These are phyloP conservation scores for Bondarzewia mesenterica DNA, from an alignment of 1,284 basidiomycete genomes.

Conservation along the genomic window DNA sequence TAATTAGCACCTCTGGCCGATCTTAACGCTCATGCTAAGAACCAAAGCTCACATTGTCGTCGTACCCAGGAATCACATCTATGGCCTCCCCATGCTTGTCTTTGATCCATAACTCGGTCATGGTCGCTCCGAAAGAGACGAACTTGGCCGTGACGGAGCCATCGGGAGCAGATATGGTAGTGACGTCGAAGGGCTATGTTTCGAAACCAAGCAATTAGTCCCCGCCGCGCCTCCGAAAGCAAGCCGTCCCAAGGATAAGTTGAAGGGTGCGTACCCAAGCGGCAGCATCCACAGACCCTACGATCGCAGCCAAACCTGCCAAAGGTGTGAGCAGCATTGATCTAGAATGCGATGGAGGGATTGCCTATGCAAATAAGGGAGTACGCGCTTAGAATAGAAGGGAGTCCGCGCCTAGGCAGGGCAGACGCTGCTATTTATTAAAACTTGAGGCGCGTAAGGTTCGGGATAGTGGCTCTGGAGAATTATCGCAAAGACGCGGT, in stretches of 20 bases:
- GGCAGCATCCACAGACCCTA: background rate
- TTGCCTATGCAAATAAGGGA: background rate
- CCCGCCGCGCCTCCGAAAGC: too few relatives aligned
- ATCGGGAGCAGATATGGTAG: constrained; percentile 40
- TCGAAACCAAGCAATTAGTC: background rate
- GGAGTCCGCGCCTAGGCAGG: background rate
- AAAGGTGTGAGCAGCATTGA: background rate
- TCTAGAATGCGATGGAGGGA: background rate
- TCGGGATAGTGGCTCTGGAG: background rate
- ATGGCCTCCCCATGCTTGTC: constrained; percentile 35
- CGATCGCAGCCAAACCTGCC: background rate
- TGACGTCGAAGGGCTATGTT: constrained; percentile 38
- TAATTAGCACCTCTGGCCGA: too few relatives aligned
- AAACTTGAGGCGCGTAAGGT: background rate
- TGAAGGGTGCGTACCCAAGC: background rate
- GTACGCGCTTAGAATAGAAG: background rate
- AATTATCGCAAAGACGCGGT: background rate
- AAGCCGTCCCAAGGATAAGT: too few relatives aligned
- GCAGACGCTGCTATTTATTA: background rate
- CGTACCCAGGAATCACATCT: constrained; percentile 46
- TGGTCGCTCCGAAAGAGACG: constrained; percentile 42
- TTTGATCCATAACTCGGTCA: constrained; percentile 46
- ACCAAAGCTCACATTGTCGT: constrained; percentile 43
- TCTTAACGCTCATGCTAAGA: too few relatives aligned
- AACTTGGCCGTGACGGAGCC: constrained; percentile 46